Evolutionary conservation across 1,284 basidiomycete species (phyloP).

Genomic region (Porogramme epimiltina): DNA sequence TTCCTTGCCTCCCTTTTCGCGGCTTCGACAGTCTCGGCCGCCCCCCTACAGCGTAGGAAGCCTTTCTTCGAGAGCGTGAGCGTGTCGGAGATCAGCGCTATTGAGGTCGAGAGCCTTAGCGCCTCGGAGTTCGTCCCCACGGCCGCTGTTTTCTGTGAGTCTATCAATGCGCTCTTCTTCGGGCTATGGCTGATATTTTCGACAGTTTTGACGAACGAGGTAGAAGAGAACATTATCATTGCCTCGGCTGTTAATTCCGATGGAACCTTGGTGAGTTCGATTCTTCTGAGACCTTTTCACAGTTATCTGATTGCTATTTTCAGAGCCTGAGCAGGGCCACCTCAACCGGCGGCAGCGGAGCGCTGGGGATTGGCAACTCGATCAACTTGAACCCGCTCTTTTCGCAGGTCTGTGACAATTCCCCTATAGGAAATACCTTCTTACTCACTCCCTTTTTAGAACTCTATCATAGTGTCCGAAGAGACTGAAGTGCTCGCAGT

Average conservation of each 20-base stretch:
- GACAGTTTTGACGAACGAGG: conserved; percentile 26
- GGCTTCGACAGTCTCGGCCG: conserved; percentile 12
- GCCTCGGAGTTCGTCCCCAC: conserved; percentile 4
- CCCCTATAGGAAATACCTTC: too few species aligned
- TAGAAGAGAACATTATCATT: conserved; percentile 21
- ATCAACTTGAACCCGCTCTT: conserved; percentile 46
- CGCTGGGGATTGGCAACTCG: conserved; percentile 37
- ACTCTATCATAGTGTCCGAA: conserved; percentile 43
- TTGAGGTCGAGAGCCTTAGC: conserved; percentile 10
- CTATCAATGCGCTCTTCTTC: too few species aligned
- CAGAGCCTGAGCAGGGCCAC: conserved; percentile 27
- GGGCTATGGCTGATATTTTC: too few species aligned
- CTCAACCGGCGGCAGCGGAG: conserved; percentile 40
- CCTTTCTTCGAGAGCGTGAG: conserved; percentile 7
- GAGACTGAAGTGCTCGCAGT: conserved; percentile 42
- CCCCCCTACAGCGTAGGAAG: conserved; percentile 10
- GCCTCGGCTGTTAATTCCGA: conserved; percentile 21
- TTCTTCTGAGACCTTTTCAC: too few species aligned
- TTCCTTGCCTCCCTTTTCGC: conserved; percentile 13
- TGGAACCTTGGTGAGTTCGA: conserved; percentile 19
- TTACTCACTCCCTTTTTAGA: conserved; percentile 12
- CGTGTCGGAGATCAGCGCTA: conserved; percentile 1
- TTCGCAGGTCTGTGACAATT: conserved; percentile 33
- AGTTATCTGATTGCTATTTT: background rate
- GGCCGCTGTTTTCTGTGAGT: conserved; percentile 19